These are phyloP conservation scores for Colletotrichum lindemuthianum DNA, from an alignment of 2,329 filamentous ascomycete species.

Conservation along the genomic window DNA sequence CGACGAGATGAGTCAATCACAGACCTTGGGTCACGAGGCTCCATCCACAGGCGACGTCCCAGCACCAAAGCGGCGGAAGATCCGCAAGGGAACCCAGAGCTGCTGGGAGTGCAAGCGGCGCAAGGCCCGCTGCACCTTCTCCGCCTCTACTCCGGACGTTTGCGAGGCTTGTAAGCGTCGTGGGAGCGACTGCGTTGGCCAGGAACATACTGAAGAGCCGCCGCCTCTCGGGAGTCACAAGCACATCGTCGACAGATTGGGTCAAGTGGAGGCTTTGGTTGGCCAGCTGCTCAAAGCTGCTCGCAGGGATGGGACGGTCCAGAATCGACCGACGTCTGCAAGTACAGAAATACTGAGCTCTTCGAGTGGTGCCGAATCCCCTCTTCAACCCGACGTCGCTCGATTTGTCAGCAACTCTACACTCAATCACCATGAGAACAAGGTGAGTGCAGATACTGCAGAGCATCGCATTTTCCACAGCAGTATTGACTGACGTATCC, in stretches of 20 bases:
- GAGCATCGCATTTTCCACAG: too few species aligned
- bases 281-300: conserved; percentile 40
- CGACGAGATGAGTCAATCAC: background rate
- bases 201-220: conserved; percentile 50
- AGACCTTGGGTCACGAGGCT: background rate
- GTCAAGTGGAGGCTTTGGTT: conserved; percentile 49
- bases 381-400: too few species aligned
- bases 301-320: background rate
- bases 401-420: too few species aligned
- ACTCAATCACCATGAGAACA: too few species aligned
- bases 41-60: background rate
- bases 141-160: background rate
- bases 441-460: too few species aligned
- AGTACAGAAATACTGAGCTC: background rate
- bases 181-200: conserved; percentile 55
- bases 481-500: too few species aligned
- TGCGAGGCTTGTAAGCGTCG: conserved; percentile 53
- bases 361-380: background rate
- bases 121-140: conserved; percentile 24
- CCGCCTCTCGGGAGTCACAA: conserved; percentile 22
- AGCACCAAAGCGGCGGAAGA: conserved; percentile 22
- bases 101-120: conserved; percentile 35
- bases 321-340: background rate
- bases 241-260: conserved; percentile 47
- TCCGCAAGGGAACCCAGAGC: conserved; percentile 33